Evolutionary conservation across 2,329 filamentous ascomycete species (phyloP), one percentile per base, ranked within the genome.

Genomic region (Trichoderma endophyticum): DNA sequence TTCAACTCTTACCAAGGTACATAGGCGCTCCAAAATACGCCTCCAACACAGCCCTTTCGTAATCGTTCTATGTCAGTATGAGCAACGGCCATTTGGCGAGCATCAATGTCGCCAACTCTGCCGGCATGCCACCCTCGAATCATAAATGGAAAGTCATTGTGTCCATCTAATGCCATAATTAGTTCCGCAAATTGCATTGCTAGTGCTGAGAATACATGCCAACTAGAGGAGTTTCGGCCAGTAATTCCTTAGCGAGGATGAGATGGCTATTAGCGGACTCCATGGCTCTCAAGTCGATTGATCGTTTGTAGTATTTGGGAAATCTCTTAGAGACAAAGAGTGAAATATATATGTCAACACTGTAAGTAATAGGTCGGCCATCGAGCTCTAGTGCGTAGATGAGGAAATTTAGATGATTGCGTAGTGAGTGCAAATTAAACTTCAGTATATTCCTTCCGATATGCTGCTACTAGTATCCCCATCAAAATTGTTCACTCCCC

Each of bases 1-100:
- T 11, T 81, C 80, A n/a, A 1, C 8, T 18, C 15, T 18, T 93
- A 93, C 78, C 94, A 97, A 0, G 87, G 87, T 51, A 91, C 88
- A 77, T 87, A 97, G 12, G 94, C 93, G 78, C 90, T 93, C 94
- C 93, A 97, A 79, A 97, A 97, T 34, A 91, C 89, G 59, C 93
- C 94, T 60, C 93, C 93, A 75, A 90, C 88, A 76, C 86, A 84
- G 3, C 94, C 93, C 63, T 87, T 80, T 26, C 87, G 85, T 61
- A 96, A 84, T 4, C 93, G 88, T 0, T 91, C 91, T 12, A 96
- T 82, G 79, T 97, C 94, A 62, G 56, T 68, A 24, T 91, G 81
- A 73, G 89, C 86, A 77, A 95, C 95, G 18, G 87, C 86, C 54
- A 68, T 71, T 39, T 88, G 82, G n/a, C 86, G 90, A 81, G 97